Base-by-base conservation (phyloP, 1,139 yeast genomes). In the Diutina scorzettiae region DNA sequence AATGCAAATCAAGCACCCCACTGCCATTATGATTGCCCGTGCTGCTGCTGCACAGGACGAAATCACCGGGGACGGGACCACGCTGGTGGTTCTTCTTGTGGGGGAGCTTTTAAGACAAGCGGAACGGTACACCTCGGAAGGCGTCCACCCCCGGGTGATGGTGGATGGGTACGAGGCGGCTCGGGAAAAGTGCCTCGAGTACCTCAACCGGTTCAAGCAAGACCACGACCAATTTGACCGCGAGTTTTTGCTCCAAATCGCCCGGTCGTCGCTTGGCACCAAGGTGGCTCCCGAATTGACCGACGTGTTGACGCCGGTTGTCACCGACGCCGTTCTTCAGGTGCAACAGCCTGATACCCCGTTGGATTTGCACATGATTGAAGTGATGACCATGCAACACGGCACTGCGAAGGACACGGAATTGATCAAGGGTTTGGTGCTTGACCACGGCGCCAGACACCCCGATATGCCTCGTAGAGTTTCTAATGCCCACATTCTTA, bases 1-100 rank as follows among this genome's bases (percentile, higher is more conserved):
- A 58, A 91, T 91, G 99, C 99, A 93, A 64, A 93, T 91, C 60
- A 97, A 91, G 61, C 91, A 91, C 51, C 99, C 99, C n/a, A 93
- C 99, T 2, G 99, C 99, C 0, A 95, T 91, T 30, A 84, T 93
- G 95, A 91, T 91, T 67, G 94, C 98, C 3, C 73, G 97, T 49
- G 98, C 97, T 9, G 99, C 99, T 43, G 80, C 96, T 41, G 96
- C 98, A 0, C 99, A 91, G 63, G 99, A 91, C 61, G 98, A 91
- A 60, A 87, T 93, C 58, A 85, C 98, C 12, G 99, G 99, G 43
- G 99, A 91, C 60, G 99, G 99, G 49, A 93, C 99, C 45, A 91
- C 98, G n/a, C 83, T 96, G 1, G 98, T 91, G 45, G 91, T 91
- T 43, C 71, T 94, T 50, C 73, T 89, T 45, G 98, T 91, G 37